These are phyloP conservation scores for Fusarium chlamydosporum DNA, from an alignment of 2,329 filamentous ascomycete species.

Conservation along the genomic window DNA sequence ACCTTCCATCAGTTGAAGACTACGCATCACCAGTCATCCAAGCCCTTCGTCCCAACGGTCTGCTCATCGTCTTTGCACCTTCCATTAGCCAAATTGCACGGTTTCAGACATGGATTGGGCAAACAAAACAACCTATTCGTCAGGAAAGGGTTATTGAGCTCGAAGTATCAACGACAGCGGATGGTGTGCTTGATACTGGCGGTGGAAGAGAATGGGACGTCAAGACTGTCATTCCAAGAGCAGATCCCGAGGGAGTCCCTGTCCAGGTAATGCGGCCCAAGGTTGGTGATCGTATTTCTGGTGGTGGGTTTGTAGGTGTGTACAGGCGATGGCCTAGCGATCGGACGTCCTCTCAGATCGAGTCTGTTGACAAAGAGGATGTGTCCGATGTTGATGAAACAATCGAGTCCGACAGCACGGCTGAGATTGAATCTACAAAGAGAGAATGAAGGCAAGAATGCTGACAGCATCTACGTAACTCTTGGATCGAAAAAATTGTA, in stretches of 20 bases:
- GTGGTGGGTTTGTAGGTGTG: slow-evolving; percentile 60
- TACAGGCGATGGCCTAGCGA: slow-evolving; percentile 53
- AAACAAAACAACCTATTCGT: slow-evolving; percentile 66
- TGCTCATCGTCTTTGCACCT: slow-evolving; percentile 79
- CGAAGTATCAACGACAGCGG: slow-evolving; percentile 57
- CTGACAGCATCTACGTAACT: slow-evolving; percentile 2
- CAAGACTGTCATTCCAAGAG: slow-evolving; percentile 60
- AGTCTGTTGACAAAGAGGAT: slow-evolving; percentile 23
- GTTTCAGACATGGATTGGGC: slow-evolving; percentile 65
- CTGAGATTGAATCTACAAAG: background rate
- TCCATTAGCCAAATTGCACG: slow-evolving; percentile 83
- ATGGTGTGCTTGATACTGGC: slow-evolving; percentile 61
- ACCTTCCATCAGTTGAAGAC: slow-evolving; percentile 75
- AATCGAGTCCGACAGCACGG: background rate
- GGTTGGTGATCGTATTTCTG: slow-evolving; percentile 58
- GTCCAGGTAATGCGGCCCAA: slow-evolving; percentile 61
- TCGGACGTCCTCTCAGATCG: slow-evolving; percentile 19
- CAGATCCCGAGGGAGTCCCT: slow-evolving; percentile 39
- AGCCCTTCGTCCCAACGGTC: slow-evolving; percentile 74
- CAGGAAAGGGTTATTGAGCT: slow-evolving; percentile 74
- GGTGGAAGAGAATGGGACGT: slow-evolving; percentile 76
- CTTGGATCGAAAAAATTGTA: slow-evolving; percentile 9
- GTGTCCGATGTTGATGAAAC: slow-evolving; percentile 17
- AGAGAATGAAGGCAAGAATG: slow-evolving; percentile 7
- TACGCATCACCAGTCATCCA: slow-evolving; percentile 62